Conservation (phyloP, 1,284 basidiomycete genomes). For the Moesziomyces globuligerus region DNA sequence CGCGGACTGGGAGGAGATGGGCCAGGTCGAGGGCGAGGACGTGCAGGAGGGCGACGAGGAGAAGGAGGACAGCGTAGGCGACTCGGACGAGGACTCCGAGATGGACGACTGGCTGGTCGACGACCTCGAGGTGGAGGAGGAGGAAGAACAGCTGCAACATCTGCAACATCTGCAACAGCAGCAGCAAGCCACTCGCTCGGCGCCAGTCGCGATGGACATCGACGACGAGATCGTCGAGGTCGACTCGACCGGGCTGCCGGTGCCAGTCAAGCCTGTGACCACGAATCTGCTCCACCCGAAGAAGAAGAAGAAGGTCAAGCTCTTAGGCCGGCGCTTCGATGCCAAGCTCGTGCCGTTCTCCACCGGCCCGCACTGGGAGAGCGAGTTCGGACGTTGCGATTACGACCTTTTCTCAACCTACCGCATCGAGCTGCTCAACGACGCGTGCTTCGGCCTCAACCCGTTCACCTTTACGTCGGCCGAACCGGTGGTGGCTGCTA, state of each 20-base stretch:
- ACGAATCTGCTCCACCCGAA: constrained; percentile 48
- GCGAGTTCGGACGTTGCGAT: constrained; percentile 37
- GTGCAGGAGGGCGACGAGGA: constrained; percentile 55
- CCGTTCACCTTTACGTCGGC: constrained; percentile 57
- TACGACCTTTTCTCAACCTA: constrained; percentile 58
- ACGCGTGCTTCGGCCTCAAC: constrained; percentile 56
- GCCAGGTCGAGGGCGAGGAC: constrained; percentile 62
- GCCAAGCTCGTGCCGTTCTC: constrained; percentile 62
- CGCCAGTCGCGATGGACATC: constrained; percentile 13
- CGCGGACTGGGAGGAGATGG: constrained; percentile 64
- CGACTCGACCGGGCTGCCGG: constrained; percentile 33
- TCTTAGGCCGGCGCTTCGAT: constrained; percentile 61
- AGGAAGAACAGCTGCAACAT: constrained; percentile 40
- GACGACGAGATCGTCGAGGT: constrained; percentile 50
- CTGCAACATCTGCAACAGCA: too few relatives aligned
- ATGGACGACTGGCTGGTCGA: constrained; percentile 67
- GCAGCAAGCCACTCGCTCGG: neutral
- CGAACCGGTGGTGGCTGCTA: constrained; percentile 1
- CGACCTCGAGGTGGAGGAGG: constrained; percentile 63
- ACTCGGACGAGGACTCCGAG: constrained; percentile 61
- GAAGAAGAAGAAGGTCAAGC: constrained; percentile 64
- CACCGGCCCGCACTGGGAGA: constrained; percentile 64
- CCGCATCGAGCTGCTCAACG: constrained; percentile 62
- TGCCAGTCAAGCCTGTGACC: constrained; percentile 14
- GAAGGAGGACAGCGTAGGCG: constrained; percentile 45